Evolutionary conservation across 768 basidiomycete species (phyloP).

Genomic region (Xerocomellus dryophilus): DNA sequence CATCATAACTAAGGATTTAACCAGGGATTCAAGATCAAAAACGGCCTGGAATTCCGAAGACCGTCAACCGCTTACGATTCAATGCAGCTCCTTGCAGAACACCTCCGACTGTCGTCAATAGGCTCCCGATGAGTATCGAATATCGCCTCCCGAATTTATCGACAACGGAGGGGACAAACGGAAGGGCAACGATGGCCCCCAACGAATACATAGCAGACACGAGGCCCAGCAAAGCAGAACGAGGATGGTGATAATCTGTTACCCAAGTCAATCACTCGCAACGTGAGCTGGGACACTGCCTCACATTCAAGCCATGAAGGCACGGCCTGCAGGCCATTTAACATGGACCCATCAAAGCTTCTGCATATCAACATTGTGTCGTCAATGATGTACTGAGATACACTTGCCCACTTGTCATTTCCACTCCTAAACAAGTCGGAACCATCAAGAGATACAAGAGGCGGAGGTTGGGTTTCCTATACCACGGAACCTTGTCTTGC

Average conservation of each 20-base stretch:
- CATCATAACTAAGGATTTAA: neutral
- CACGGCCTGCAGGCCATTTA: neutral
- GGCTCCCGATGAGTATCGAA: conserved; percentile 8
- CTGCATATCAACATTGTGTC: neutral
- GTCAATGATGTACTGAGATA: neutral
- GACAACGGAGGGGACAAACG: conserved; percentile 27
- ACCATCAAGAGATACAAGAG: conserved; percentile 53
- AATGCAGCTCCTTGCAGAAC: conserved; percentile 12
- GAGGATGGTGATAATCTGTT: conserved; percentile 52
- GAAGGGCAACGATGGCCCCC: conserved; percentile 51
- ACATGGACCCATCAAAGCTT: conserved; percentile 18
- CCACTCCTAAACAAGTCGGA: conserved; percentile 30
- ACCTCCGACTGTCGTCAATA: conserved; percentile 3
- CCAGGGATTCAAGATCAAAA: neutral
- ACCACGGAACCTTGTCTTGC: conserved; percentile 56
- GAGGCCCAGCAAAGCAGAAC: conserved; percentile 53
- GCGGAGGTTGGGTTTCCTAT: conserved; percentile 55
- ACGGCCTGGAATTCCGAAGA: too few species aligned
- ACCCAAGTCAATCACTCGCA: neutral
- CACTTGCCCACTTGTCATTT: conserved; percentile 11
- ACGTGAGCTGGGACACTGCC: conserved; percentile 4
- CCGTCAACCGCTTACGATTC: conserved; percentile 2
- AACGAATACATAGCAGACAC: conserved; percentile 59
- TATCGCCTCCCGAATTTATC: conserved; percentile 11
- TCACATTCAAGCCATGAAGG: conserved; percentile 39